Conservation (phyloP, 345 rosid genomes). For the Acer saccharum region DNA sequence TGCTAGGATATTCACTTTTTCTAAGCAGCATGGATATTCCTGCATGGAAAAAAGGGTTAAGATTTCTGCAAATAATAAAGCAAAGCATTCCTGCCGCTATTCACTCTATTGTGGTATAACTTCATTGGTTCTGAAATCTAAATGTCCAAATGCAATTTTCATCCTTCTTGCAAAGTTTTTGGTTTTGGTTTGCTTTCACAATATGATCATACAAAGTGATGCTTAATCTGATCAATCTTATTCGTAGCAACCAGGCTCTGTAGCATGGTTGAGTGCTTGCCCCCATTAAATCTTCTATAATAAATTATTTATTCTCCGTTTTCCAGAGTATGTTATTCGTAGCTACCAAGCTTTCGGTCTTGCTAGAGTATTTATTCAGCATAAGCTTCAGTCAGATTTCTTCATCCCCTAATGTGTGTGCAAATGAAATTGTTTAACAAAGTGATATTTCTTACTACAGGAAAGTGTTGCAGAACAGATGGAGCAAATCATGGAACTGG, state of each 20-base stretch:
- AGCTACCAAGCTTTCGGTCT: too few species aligned
- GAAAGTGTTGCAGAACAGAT: conserved; percentile 87
- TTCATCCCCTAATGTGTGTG: conserved; percentile 31
- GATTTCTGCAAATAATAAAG: conserved; percentile 72
- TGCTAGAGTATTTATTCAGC: conserved; percentile 61
- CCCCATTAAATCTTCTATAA: background rate
- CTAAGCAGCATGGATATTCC: conserved; percentile 99
- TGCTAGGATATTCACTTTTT: conserved; percentile 89
- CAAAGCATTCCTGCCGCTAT: conserved; percentile 72
- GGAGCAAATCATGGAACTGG: conserved; percentile 89
- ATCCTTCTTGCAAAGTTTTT: conserved; percentile 8
- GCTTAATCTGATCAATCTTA: background rate
- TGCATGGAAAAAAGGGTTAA: conserved; percentile 87
- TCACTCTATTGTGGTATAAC: conserved; percentile 86
- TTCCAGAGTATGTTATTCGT: conserved; percentile 78
- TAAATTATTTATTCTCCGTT: conserved; percentile 13
- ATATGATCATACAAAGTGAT: background rate
- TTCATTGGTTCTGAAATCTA: conserved; percentile 12
- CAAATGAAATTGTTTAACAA: conserved; percentile 1
- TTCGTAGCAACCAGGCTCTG: too few species aligned
- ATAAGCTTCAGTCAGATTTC: conserved; percentile 58
- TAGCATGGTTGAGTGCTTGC: background rate
- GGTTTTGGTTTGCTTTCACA: background rate
- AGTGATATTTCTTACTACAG: conserved; percentile 22
- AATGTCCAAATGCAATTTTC: background rate